Evolutionary conservation across 345 rosid species (phyloP), one percentile per base, ranked within the genome.

Genomic region (Mallotus nudiflorus): DNA sequence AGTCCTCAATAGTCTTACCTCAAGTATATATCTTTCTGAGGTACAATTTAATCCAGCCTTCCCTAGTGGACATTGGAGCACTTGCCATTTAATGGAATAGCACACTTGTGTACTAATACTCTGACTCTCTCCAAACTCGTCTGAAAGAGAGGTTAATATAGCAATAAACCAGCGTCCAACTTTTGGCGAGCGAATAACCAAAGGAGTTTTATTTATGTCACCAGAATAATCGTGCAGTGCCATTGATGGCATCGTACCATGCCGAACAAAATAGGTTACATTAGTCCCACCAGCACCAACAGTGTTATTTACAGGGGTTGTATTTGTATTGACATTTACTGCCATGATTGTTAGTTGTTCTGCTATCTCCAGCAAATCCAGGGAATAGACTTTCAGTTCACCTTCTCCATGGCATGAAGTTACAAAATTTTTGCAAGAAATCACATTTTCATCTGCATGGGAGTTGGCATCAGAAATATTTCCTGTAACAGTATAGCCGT

Each of bases 161-260:
- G 86, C 75, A n/a, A 95, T 70, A 77, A 82, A 90, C 99, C 97
- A 95, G 27, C 82, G 86, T 71, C 99, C 97, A 77, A 78, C 77
- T 80, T 78, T 90, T 10, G 99, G 99, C 39, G 68, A 80, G 63
- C 14, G 83, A 78, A 92, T 80, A 63, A 88, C 80, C 62, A 95
- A 72, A 25, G 99, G 88, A 39, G 40, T 75, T 62, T 80, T 79
- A 75, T 69, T 78, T 60, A 90, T 71, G 75, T 82, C 85, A 33
- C 83, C 87, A 29, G 97, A 82, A 83, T 87, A 90, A 80, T 95
- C 97, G 78, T 95, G 79, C 16, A 82, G 64, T 64, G 82, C 61
- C 75, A 71, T 75, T 33, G 93, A 84, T 66, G 99, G 86, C 74
- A 90, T 73, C 50, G 89, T 89, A 83, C 97, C 99, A 79, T 81